Base-by-base conservation (phyloP, 2,329 filamentous ascomycete species). In the Seiridium unicorne region DNA sequence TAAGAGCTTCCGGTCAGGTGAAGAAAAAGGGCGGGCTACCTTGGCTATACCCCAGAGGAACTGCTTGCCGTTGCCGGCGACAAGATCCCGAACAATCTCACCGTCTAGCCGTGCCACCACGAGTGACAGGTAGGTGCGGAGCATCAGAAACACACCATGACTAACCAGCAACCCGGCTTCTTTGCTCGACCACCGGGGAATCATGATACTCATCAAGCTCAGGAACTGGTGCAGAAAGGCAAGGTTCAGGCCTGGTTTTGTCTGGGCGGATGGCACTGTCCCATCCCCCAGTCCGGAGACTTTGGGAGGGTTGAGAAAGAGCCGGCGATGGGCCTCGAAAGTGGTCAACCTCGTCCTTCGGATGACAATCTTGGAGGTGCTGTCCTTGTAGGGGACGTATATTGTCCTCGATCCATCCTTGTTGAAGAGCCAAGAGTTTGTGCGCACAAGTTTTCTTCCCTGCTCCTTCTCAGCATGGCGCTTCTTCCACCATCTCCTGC, bases 221-320 rank as follows among this genome's bases (percentile, higher is more conserved):
- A 98, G 82, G 69, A 99, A 98, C 76, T 99, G 95, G 73, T 99
- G 95, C 57, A 99, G 76, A 70, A 99, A 99, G 9, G 95, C 95
- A 61, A 99, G 82, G 72, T 99, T 99, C 44, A 99, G 79, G 0
- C 95, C 95, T 0, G 95, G 93, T 74, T 97, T 98, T 3, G 93
- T 94, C 73, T 96, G 91, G 8, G 91, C 85, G 2, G 93, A 91
- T 13, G 95, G 95, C 5, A 96, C 92, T 48, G 84, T 83, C 11
- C 88, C 87, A 73, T 93, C 88, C 44, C 84, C 82, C 53, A 95
- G 82, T 1, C 92, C 90, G 10, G 92, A 90, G 18, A 93, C 90
- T 62, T 92, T 84, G 4, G 93, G 93, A 1, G 94, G 93, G 69
- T 96, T 95, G 53, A 99, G 81, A 73, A 99, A 99, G 36, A 99